Evolutionary conservation across 2,329 filamentous ascomycete species (phyloP).

Genomic region (Ascochyta clinopodiicola): DNA sequence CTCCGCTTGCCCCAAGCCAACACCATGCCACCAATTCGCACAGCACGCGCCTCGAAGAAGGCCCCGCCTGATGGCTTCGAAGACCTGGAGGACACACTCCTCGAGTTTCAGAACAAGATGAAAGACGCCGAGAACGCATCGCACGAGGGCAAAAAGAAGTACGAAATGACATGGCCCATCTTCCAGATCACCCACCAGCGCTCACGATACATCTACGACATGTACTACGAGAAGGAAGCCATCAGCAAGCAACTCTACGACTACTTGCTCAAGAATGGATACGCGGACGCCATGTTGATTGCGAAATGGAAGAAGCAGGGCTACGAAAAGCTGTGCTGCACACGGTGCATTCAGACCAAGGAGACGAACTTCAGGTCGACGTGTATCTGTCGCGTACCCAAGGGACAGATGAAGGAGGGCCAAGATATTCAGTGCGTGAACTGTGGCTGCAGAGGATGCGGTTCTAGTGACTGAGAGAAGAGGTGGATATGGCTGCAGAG

Average conservation of each 20-base stretch:
- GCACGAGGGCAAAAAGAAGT: slow-evolving; percentile 78
- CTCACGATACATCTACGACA: slow-evolving; percentile 91
- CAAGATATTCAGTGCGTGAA: slow-evolving; percentile 92
- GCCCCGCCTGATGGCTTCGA: slow-evolving; percentile 85
- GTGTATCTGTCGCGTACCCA: slow-evolving; percentile 94
- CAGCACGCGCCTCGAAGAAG: slow-evolving; percentile 74
- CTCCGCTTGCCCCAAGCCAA: not conserved
- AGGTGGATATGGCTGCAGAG: not conserved
- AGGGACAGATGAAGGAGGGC: slow-evolving; percentile 85
- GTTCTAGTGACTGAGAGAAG: slow-evolving; percentile 74
- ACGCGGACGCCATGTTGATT: slow-evolving; percentile 93
- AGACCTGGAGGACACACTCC: slow-evolving; percentile 85
- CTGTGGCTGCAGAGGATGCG: slow-evolving; percentile 91
- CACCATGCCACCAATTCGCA: slow-evolving; percentile 77
- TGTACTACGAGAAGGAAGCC: slow-evolving; percentile 97
- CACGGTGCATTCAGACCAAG: slow-evolving; percentile 98
- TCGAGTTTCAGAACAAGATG: slow-evolving; percentile 90
- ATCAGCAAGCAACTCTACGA: slow-evolving; percentile 93
- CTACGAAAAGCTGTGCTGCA: slow-evolving; percentile 97
- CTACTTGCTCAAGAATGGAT: slow-evolving; percentile 94
- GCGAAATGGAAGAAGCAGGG: slow-evolving; percentile 99
- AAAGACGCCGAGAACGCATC: slow-evolving; percentile 93
- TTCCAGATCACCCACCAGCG: slow-evolving; percentile 97
- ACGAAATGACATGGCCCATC: slow-evolving; percentile 95
- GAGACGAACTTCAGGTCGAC: slow-evolving; percentile 99